Conservation (phyloP, 225 moss, liverwort and hornwort species). For the Neckera pumila region DNA sequence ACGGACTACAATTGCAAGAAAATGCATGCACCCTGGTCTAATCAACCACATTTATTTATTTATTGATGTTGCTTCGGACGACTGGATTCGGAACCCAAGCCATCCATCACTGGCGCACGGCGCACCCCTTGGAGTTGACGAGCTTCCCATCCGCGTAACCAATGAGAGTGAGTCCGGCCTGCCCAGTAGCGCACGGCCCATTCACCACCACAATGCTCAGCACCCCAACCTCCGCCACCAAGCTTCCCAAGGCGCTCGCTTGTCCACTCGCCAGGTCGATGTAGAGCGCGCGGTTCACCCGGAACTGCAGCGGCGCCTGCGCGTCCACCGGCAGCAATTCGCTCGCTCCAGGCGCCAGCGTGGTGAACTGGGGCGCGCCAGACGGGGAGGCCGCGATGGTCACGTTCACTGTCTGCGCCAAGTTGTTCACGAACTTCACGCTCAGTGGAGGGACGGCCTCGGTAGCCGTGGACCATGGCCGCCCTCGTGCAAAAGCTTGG, state of each 20-base stretch:
- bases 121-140: not conserved
- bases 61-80: not conserved
- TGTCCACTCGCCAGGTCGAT: too few species aligned
- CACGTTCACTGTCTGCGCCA: not conserved
- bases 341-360: not conserved
- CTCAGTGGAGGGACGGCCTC: not conserved
- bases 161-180: not conserved
- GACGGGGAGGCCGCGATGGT: not conserved
- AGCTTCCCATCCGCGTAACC: not conserved
- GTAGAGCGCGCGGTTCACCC: not conserved
- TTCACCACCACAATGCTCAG: not conserved
- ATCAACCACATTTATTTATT: not conserved
- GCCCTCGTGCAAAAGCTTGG: rapidly evolving
- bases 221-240: not conserved
- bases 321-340: not conserved
- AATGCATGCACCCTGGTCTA: not conserved
- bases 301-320: not conserved
- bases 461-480: not conserved
- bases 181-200: not conserved
- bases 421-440: not conserved
- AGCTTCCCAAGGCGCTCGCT: not conserved
- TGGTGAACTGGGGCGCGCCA: not conserved
- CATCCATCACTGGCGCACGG: not conserved
- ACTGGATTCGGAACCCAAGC: not conserved
- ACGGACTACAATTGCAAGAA: not conserved